Evolutionary conservation across 192 early-diverging fungal genomes (phyloP).

Genomic region (Geosiphon pyriformis): DNA sequence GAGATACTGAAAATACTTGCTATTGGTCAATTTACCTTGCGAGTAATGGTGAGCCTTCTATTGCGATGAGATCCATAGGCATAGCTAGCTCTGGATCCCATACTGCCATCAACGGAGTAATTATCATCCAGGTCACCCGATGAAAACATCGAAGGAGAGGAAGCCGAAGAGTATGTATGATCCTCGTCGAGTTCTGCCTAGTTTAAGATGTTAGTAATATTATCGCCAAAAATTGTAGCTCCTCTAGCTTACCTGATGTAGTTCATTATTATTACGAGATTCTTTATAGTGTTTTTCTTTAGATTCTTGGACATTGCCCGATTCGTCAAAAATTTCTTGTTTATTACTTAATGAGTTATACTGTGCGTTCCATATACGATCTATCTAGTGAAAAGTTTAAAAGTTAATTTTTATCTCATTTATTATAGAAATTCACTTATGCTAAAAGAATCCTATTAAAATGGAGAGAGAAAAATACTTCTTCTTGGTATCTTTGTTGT

Average conservation of each 20-base stretch:
- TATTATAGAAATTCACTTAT: background rate
- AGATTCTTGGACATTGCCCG: conserved; percentile 21
- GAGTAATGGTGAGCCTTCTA: conserved; percentile 57
- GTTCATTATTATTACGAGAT: no score
- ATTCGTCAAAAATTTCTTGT: conserved; percentile 43
- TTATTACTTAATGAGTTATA: conserved; percentile 55
- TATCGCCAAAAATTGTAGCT: no score
- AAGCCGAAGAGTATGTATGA: background rate
- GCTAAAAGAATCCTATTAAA: background rate
- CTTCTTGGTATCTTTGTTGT: conserved; percentile 89
- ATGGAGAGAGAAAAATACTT: conserved; percentile 39
- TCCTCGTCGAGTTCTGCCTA: background rate
- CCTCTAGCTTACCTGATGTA: no score
- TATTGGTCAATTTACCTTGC: conserved; percentile 39
- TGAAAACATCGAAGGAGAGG: conserved; percentile 20
- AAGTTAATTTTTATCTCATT: no score
- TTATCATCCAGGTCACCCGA: conserved; percentile 38
- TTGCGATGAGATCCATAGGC: conserved; percentile 46
- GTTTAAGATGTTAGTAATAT: no score
- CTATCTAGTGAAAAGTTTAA: conserved; percentile 45
- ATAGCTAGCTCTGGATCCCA: conserved; percentile 48
- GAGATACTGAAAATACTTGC: background rate
- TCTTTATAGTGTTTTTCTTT: conserved; percentile 14
- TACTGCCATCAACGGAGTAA: conserved; percentile 47
- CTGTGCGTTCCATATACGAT: conserved; percentile 91